phyloP scores from a whole-genome alignment of 2,329 filamentous ascomycete species.

The Chrysosporium keratinophilum region DNA sequence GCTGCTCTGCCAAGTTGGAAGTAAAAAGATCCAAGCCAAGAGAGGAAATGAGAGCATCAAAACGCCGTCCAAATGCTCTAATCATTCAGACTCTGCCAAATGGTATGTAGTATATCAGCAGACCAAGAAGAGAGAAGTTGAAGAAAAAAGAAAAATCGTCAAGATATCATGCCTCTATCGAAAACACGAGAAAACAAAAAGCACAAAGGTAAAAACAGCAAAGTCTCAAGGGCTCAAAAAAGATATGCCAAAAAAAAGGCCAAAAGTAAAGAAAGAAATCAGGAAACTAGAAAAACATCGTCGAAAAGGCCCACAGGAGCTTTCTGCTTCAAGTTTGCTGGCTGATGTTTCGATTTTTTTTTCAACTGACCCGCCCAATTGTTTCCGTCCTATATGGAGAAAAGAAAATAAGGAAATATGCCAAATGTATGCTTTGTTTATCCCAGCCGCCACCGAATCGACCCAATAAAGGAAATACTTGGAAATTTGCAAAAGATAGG shows the following conservation, averaged over 20 bases:
- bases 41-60: background rate
- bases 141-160: conserved; percentile 4
- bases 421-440: conserved; percentile 7
- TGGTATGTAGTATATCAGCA: conserved; percentile 4
- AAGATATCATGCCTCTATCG: conserved; percentile 13
- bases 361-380: conserved; percentile 10
- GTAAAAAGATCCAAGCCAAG: background rate
- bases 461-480: background rate
- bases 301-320: background rate
- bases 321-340: conserved; percentile 1
- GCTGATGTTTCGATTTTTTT: background rate
- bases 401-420: conserved; percentile 3
- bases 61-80: conserved; percentile 14
- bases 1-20: background rate
- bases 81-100: conserved; percentile 7
- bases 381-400: background rate
- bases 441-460: background rate
- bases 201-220: background rate
- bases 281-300: background rate
- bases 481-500: background rate
- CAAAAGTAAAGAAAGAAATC: background rate
- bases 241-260: background rate
- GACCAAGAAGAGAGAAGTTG: conserved; percentile 1
- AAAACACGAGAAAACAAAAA: background rate
- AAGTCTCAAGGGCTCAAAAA: background rate